These are phyloP conservation scores for Peronosclerospora sorghi DNA, from an alignment of 352 stramenopile genomes.

Conservation along the genomic window DNA sequence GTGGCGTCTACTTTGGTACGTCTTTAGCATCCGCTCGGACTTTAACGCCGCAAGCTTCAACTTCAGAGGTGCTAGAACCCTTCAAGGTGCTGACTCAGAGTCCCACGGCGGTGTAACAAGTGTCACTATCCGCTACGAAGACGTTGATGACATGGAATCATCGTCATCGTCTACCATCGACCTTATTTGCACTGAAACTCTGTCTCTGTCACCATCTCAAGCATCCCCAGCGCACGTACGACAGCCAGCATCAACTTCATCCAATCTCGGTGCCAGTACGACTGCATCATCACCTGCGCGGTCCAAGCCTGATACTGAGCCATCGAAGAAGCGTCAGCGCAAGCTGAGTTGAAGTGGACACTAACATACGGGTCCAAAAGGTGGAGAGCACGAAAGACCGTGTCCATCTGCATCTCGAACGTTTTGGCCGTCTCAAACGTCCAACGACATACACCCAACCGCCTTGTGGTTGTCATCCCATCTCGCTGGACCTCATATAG, in stretches of 20 bases:
- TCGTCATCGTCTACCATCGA: not conserved
- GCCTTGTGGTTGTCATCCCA: conserved; percentile 55
- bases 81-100: conserved; percentile 22
- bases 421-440: conserved; percentile 70
- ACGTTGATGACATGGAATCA: not conserved
- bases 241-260: too few species aligned
- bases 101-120: conserved; percentile 20
- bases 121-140: conserved; percentile 5
- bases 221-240: too few species aligned
- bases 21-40: conserved; percentile 4
- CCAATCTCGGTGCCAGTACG: too few species aligned
- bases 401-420: conserved; percentile 61
- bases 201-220: too few species aligned
- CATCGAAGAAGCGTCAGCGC: too few species aligned
- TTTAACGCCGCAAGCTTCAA: conserved; percentile 6
- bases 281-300: too few species aligned
- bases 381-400: conserved; percentile 45
- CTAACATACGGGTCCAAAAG: conserved; percentile 67
- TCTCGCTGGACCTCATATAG: conserved; percentile 33
- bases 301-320: too few species aligned
- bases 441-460: conserved; percentile 62
- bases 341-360: too few species aligned
- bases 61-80: conserved; percentile 11
- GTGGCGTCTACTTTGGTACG: too few species aligned
- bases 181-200: conserved; percentile 24